Conservation (phyloP, 805 yeast species). For the Schizosaccharomyces osmophilus region DNA sequence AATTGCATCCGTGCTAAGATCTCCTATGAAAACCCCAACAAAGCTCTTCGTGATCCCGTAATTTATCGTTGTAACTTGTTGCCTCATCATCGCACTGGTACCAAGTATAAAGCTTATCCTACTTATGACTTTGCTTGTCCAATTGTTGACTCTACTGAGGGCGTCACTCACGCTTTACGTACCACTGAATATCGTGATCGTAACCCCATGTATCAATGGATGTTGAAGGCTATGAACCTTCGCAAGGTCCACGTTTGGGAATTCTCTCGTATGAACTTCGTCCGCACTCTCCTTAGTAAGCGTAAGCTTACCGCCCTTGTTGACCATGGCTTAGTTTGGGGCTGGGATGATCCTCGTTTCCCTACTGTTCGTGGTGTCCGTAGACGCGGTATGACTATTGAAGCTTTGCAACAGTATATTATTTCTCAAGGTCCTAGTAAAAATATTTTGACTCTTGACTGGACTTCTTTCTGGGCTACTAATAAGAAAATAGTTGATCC, state of each 20-base stretch:
- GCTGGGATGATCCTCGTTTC: slow-evolving; percentile 99
- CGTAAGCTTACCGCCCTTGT: slow-evolving; percentile 98
- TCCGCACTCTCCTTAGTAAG: slow-evolving; percentile 83
- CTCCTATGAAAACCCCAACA: slow-evolving; percentile 72
- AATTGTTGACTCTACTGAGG: slow-evolving; percentile 81
- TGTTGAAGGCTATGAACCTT: slow-evolving; percentile 51
- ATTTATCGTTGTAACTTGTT: slow-evolving; percentile 91
- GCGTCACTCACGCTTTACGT: slow-evolving; percentile 93
- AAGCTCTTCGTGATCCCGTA: slow-evolving; percentile 92
- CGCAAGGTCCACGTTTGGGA: slow-evolving; percentile 96
- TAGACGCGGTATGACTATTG: slow-evolving; percentile 98
- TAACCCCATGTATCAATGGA: slow-evolving; percentile 95
- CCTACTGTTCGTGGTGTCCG: slow-evolving; percentile 98
- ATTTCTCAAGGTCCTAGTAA: slow-evolving; percentile 93
- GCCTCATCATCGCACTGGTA: slow-evolving; percentile 93
- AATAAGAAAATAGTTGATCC: slow-evolving; percentile 96
- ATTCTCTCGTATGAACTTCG: slow-evolving; percentile 89
- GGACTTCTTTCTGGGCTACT: slow-evolving; percentile 94
- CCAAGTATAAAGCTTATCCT: slow-evolving; percentile 87
- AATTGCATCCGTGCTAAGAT: slow-evolving; percentile 93
- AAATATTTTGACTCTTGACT: slow-evolving; percentile 87
- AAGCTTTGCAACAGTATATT: slow-evolving; percentile 83
- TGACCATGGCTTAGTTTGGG: slow-evolving; percentile 60
- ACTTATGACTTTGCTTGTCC: slow-evolving; percentile 98
- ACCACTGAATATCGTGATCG: slow-evolving; percentile 97